Conservation (phyloP, 768 basidiomycete species). For the Exidia glandulosa region DNA sequence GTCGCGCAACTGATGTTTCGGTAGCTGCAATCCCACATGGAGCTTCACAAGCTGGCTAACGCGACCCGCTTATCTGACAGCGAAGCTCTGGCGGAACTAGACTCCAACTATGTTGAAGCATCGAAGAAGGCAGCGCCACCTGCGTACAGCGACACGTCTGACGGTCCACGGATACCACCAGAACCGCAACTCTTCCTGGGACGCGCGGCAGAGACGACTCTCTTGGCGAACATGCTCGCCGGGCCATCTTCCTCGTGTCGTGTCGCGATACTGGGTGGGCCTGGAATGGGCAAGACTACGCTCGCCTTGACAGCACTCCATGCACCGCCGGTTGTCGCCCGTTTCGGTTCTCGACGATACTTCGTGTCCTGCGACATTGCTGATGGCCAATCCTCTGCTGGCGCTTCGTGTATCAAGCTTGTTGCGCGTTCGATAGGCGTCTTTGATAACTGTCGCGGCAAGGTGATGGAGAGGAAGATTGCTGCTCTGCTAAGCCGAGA, state of each 20-base stretch:
- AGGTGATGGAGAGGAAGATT: no score
- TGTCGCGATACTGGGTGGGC: constrained; percentile 14
- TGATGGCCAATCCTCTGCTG: neutral
- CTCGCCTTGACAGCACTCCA: constrained; percentile 24
- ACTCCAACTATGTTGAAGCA: no score
- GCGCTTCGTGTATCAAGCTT: neutral
- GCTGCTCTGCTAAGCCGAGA: neutral
- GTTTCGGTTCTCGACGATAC: constrained; percentile 16
- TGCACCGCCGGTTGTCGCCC: constrained; percentile 10
- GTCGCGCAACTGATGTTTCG: neutral
- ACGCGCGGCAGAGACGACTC: no score
- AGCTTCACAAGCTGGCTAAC: neutral
- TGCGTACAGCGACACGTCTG: no score
- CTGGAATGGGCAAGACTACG: constrained; percentile 31
- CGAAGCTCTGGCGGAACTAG: no score
- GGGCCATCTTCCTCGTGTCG: no score
- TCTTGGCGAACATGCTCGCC: no score
- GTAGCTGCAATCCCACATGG: neutral
- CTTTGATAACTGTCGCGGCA: no score
- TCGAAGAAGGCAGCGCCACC: no score
- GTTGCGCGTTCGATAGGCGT: neutral
- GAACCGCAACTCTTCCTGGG: no score
- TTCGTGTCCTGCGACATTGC: constrained; percentile 23
- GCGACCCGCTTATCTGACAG: no score
- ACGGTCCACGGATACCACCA: no score